Evolutionary conservation across 2,329 filamentous ascomycete genomes (phyloP).

Genomic region (Lasiodiplodia sp.): DNA sequence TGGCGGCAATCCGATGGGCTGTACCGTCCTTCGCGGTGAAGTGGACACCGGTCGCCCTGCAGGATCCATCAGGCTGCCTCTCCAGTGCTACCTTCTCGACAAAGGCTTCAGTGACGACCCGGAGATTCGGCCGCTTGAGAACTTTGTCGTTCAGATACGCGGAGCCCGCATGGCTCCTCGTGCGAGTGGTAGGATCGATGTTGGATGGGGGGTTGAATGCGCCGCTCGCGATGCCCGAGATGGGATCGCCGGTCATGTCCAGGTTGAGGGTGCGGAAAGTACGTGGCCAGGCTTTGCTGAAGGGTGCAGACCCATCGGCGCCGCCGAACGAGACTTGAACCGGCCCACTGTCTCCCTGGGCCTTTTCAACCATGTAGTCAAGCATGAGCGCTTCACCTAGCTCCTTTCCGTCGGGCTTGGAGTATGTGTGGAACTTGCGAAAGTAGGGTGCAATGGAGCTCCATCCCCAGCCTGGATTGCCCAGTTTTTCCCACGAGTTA

Average conservation of each 20-base stretch:
- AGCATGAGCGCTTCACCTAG: slow-evolving; percentile 33
- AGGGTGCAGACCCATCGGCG: slow-evolving; percentile 1
- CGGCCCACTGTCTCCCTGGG: slow-evolving; percentile 32
- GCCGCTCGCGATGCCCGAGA: slow-evolving; percentile 30
- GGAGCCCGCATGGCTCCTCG: slow-evolving; percentile 33
- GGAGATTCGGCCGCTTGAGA: slow-evolving; percentile 34
- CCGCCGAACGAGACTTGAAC: slow-evolving; percentile 32
- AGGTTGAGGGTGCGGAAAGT: slow-evolving; percentile 33
- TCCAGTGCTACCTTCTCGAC: slow-evolving; percentile 32
- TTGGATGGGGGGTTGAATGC: slow-evolving; percentile 27
- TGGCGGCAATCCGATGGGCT: slow-evolving; percentile 33
- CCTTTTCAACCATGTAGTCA: slow-evolving; percentile 31
- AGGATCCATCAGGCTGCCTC: slow-evolving; percentile 11
- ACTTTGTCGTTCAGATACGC: slow-evolving; percentile 35
- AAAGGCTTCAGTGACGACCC: slow-evolving; percentile 32
- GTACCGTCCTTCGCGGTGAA: slow-evolving; percentile 19
- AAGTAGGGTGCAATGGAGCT: slow-evolving; percentile 11
- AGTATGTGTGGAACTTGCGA: slow-evolving; percentile 14
- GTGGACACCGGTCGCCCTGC: slow-evolving; percentile 24
- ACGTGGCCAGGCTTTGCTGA: slow-evolving; percentile 33
- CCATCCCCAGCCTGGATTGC: slow-evolving; percentile 41
- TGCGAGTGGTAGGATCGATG: slow-evolving; percentile 29
- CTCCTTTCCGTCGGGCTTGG: slow-evolving; percentile 32
- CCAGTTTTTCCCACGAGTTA: slow-evolving; percentile 33
- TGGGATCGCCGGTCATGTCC: slow-evolving; percentile 31